Conservation (phyloP, 345 rosid genomes). For the Hevea brasiliensis region DNA sequence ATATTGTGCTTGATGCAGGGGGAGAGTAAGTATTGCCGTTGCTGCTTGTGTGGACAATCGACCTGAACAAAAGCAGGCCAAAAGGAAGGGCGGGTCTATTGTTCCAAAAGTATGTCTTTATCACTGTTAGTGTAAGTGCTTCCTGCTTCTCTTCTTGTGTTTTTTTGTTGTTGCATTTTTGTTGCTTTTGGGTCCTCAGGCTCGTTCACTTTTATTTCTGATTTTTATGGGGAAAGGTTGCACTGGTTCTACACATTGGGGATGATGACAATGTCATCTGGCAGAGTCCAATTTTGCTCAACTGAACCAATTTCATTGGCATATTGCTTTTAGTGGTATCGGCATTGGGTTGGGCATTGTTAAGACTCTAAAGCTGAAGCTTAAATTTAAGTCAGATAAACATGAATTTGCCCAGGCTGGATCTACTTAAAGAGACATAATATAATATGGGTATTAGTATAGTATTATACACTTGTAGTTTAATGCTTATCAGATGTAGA, state of each 20-base stretch:
- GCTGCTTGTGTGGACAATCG: conserved; percentile 46
- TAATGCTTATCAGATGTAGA: not conserved
- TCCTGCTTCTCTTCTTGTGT: not conserved
- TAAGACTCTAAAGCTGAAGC: not conserved
- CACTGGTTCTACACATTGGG: conserved; percentile 30
- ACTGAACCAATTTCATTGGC: not conserved
- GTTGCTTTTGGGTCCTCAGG: not conserved
- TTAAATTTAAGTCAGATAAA: conserved; percentile 2
- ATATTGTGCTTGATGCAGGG: conserved; percentile 44
- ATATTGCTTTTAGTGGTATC: not conserved
- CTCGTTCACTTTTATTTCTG: conserved; percentile 3
- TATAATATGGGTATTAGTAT: not conserved
- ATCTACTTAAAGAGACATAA: too few relatives aligned
- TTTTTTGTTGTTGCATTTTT: not conserved
- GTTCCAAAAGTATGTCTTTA: conserved; percentile 54
- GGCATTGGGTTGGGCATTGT: not conserved
- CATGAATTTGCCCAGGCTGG: not conserved
- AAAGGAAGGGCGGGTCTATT: conserved; percentile 60
- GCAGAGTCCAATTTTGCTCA: not conserved
- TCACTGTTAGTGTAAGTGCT: not conserved
- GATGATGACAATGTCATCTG: not conserved
- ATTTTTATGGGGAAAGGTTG: conserved; percentile 51
- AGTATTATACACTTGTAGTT: too few relatives aligned
- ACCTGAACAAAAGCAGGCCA: conserved; percentile 52
- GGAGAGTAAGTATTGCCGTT: conserved; percentile 82